Conservation (phyloP, 2,329 filamentous ascomycete genomes). For the Pseudogymnoascus destructans region DNA sequence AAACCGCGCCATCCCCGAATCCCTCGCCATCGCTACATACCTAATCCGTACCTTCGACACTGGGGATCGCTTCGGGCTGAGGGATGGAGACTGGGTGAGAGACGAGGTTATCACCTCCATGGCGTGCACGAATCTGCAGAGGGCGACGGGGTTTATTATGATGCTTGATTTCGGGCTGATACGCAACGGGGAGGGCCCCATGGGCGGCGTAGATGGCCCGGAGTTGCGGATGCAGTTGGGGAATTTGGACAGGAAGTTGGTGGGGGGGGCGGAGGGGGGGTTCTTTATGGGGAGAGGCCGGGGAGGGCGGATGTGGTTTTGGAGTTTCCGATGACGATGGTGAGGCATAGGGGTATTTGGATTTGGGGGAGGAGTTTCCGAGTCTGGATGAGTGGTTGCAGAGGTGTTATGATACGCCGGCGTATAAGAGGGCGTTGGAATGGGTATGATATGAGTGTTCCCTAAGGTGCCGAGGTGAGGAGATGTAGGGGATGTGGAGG, state of each 20-base stretch:
- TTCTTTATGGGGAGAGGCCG: conserved; percentile 24
- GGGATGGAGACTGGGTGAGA: conserved; percentile 19
- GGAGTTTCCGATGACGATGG: conserved; percentile 26
- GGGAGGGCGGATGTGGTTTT: conserved; percentile 27
- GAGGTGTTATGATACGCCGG: conserved; percentile 21
- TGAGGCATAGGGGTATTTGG: conserved; percentile 23
- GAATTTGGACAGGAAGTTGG: conserved; percentile 20
- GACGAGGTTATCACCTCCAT: conserved; percentile 24
- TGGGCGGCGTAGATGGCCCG: conserved; percentile 11
- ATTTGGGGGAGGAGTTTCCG: conserved; percentile 25
- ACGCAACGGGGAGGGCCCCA: conserved; percentile 14
- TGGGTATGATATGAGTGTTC: conserved; percentile 22
- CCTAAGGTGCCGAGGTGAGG: conserved; percentile 8
- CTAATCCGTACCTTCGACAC: conserved; percentile 26
- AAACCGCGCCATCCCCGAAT: conserved; percentile 22
- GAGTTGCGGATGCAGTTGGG: conserved; percentile 19
- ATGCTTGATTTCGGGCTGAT: conserved; percentile 19
- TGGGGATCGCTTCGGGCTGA: conserved; percentile 18
- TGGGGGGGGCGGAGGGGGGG: conserved; percentile 12
- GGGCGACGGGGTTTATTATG: conserved; percentile 19
- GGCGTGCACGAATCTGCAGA: conserved; percentile 20
- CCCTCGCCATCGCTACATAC: conserved; percentile 24
- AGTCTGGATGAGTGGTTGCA: conserved; percentile 25
- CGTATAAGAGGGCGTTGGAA: conserved; percentile 25
- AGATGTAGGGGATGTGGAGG: neutral